Conservation (phyloP, 148 eudicot genomes). For the Polygonum maritimum region DNA sequence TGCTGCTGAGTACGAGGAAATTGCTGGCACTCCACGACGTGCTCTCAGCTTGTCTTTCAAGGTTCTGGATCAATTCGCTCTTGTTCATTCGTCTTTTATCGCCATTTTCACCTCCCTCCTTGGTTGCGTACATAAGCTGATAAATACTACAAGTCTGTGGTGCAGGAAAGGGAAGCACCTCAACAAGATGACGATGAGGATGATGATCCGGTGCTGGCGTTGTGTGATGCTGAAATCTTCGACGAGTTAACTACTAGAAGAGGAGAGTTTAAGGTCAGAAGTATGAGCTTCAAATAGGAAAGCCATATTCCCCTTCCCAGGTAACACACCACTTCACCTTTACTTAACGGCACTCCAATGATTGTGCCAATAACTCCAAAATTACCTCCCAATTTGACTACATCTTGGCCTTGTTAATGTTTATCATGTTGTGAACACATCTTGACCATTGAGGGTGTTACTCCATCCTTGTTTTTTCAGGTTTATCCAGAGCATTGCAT, state of each 20-base stretch:
- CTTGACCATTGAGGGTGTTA: neutral
- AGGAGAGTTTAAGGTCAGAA: constrained; percentile 73
- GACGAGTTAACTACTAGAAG: constrained; percentile 73
- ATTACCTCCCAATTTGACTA: neutral
- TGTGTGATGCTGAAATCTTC: constrained; percentile 39
- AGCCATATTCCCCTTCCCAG: neutral
- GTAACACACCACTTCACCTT: neutral
- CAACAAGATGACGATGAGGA: too few species aligned
- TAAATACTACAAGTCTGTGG: neutral
- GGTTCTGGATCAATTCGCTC: constrained; percentile 17
- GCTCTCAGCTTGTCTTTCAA: constrained; percentile 23
- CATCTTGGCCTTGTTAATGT: neutral
- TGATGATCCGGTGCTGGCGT: constrained; percentile 13
- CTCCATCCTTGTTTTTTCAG: neutral
- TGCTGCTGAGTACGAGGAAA: constrained; percentile 69
- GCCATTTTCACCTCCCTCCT: neutral
- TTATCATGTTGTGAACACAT: neutral
- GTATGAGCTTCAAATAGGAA: constrained; percentile 31
- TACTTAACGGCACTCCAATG: neutral
- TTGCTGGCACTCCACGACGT: constrained; percentile 35
- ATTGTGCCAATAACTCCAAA: neutral
- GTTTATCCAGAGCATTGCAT: neutral
- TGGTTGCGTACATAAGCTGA: neutral
- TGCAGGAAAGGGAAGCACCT: constrained; percentile 4
- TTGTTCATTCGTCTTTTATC: neutral